Evolutionary conservation across 495 filamentous ascomycete species (phyloP), one percentile per base, ranked within the genome.

Genomic region (Amorphotheca resinae): DNA sequence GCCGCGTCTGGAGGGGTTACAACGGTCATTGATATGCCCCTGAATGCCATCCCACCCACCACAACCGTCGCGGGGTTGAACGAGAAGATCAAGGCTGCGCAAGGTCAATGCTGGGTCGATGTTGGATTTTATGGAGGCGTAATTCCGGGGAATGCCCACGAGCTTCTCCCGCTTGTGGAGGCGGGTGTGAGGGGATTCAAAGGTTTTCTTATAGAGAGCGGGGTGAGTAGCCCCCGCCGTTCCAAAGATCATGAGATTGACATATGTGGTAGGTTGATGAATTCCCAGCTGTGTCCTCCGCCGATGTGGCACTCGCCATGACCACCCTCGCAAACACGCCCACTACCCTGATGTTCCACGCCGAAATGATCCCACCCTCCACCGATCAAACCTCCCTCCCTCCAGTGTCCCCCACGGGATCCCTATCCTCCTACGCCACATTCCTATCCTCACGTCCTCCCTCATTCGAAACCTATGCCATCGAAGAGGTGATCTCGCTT

Each of bases 41-140:
- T 98, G 46, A 98, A 98, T 64, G 87, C 91, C 43, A 93, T 98
- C 46, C 91, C 91, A 1, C 91, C 91, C 0, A 98, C 91, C 5
- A 96, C 89, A 33, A 95, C 91, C 0, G 72, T 96, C 4, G 66
- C 72, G 16, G 82, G 80, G 11, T 70, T 98, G 51, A 72, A 80
- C 50, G 80, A 84, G 59, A 98, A 98, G 67, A 65, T 93, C 20
- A 69, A 74, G 26, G 91, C 91, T 38, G 89, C 88, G 22, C 60
- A 79, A 53, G 84, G 84, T 39, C 77, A 95, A 63, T 96, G 91
- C 65, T 98, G 91, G 91, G 85, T 96, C 15, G 91, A 98, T 58
- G 91, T 96, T 25, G 91, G 91, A 38, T 96, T 98, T 66, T 98
- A 98, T 56, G 91, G 91, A 31, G 91, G 91, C 28, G 76, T 98